A percentile compares a stretch with the other conserved stretches of the same genome.
Conservation (phyloP, 345 rosid genomes). For the Populus tremula region DNA sequence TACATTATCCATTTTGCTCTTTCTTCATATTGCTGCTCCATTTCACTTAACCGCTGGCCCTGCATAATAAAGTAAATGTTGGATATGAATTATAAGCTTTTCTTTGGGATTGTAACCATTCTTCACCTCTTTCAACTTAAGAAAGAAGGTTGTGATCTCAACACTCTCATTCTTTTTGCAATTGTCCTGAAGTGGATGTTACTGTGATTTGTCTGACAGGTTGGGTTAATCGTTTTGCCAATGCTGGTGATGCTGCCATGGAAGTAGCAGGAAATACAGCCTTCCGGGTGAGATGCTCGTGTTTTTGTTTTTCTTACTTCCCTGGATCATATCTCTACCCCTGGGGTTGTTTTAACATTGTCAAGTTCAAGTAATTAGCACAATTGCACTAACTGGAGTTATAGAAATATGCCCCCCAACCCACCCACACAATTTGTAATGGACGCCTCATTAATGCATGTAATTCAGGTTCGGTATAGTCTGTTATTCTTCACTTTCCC, state of each 20-base stretch:
- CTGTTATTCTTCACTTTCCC: neutral
- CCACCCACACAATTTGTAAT: neutral
- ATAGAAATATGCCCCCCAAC: neutral
- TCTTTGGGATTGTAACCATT: neutral
- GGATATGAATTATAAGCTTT: neutral
- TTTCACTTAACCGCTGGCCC: neutral
- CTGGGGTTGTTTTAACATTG: neutral
- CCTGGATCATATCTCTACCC: neutral
- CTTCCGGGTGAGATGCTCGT: slow-evolving; percentile 49
- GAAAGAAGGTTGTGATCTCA: neutral
- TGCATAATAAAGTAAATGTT: neutral
- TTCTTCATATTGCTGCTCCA: neutral
- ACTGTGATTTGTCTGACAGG: slow-evolving; percentile 46
- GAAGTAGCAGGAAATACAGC: slow-evolving; percentile 91
- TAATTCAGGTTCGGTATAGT: too few species aligned
- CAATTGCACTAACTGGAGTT: too few species aligned
- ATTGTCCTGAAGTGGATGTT: slow-evolving; percentile 2
- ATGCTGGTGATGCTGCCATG: slow-evolving; percentile 86
- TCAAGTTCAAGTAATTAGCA: neutral
- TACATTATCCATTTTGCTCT: neutral
- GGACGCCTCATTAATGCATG: neutral
- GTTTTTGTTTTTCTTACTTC: neutral
- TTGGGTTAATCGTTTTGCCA: slow-evolving; percentile 98
- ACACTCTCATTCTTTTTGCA: neutral
- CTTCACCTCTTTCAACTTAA: neutral